A percentile compares a stretch with the other conserved stretches of the same genome.
These are phyloP conservation scores for Rubus idaeus DNA, from an alignment of 306 rosid species.

Conservation along the genomic window DNA sequence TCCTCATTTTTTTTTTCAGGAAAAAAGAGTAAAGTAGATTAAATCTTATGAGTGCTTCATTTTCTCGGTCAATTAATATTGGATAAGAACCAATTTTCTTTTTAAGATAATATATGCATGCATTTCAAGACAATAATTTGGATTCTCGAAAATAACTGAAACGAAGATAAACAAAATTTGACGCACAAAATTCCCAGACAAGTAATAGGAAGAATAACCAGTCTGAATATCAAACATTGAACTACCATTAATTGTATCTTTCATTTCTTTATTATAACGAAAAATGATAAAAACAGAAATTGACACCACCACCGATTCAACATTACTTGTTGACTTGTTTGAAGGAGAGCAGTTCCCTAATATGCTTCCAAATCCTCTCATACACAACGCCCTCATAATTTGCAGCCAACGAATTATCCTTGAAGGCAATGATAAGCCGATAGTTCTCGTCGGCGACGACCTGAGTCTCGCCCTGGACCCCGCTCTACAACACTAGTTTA, in stretches of 20 bases:
- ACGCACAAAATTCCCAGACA: not conserved
- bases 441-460: conserved; percentile 50
- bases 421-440: conserved; percentile 38
- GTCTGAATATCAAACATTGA: not conserved
- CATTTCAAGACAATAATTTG: too few species aligned
- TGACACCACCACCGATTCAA: not conserved
- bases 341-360: conserved; percentile 44
- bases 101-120: too few species aligned
- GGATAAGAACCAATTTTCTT: too few species aligned
- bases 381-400: conserved; percentile 37
- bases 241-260: too few species aligned
- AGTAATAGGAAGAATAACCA: too few species aligned
- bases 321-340: not conserved
- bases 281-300: not conserved
- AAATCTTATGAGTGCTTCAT: too few species aligned
- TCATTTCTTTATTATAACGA: too few species aligned
- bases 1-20: too few species aligned
- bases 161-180: too few species aligned
- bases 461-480: conserved; percentile 45
- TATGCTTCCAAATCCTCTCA: conserved; percentile 37
- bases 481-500: conserved; percentile 26
- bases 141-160: too few species aligned
- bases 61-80: too few species aligned
- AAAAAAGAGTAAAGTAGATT: too few species aligned
- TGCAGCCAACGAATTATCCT: conserved; percentile 8